Conservation (phyloP, 2,329 filamentous ascomycete genomes). For the Pyrenophora graminea region DNA sequence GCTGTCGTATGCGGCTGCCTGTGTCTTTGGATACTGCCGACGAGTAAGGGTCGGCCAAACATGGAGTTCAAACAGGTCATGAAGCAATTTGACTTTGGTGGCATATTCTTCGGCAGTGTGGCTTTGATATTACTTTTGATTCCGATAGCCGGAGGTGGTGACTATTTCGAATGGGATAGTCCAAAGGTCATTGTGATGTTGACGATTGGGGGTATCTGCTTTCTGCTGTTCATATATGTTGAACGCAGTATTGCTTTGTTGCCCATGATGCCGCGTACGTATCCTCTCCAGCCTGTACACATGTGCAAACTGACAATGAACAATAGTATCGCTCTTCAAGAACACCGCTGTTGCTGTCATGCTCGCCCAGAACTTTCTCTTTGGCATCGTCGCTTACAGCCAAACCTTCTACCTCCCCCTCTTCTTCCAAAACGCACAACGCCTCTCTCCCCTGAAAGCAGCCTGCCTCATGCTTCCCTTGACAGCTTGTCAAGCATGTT, state of each 20-base stretch:
- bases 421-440: slow-evolving; percentile 63
- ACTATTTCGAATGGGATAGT: slow-evolving; percentile 61
- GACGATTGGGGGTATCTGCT: slow-evolving; percentile 52
- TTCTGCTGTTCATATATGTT: slow-evolving; percentile 57
- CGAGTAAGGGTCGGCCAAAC: slow-evolving; percentile 55
- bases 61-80: slow-evolving; percentile 51
- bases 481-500: slow-evolving; percentile 24
- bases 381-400: slow-evolving; percentile 63
- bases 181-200: slow-evolving; percentile 65
- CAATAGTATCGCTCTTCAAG: slow-evolving; percentile 57
- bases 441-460: slow-evolving; percentile 52
- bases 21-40: slow-evolving; percentile 23
- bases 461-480: slow-evolving; percentile 57
- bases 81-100: slow-evolving; percentile 63
- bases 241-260: slow-evolving; percentile 61
- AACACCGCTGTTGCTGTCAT: slow-evolving; percentile 59
- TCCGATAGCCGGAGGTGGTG: slow-evolving; percentile 64
- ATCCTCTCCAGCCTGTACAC: neutral
- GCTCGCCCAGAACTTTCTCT: slow-evolving; percentile 62
- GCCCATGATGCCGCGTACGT: slow-evolving; percentile 61
- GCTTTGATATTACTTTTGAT: slow-evolving; percentile 66
- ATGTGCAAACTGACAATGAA: neutral
- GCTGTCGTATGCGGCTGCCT: slow-evolving; percentile 16
- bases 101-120: slow-evolving; percentile 58
- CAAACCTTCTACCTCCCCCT: slow-evolving; percentile 65